Conservation (phyloP, 1,139 yeast species). For the Zygoascus meyerae region DNA sequence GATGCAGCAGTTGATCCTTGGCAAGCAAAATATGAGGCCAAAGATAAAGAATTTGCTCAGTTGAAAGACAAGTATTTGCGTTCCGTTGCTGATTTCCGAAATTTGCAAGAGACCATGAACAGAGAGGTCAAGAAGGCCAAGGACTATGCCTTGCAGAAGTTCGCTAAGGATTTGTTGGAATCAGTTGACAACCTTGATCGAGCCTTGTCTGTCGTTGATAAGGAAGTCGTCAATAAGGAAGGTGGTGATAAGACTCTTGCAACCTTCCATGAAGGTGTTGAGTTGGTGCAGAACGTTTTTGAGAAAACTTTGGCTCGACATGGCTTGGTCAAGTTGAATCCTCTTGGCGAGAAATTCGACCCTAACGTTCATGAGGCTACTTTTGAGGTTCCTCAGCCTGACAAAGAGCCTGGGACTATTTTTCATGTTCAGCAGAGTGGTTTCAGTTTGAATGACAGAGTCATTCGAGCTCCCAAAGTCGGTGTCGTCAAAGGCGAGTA, state of each 20-base stretch:
- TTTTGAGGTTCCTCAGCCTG: constrained; percentile 82
- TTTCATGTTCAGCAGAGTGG: constrained; percentile 93
- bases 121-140: constrained; percentile 81
- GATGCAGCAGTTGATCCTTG: constrained; percentile 14
- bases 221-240: constrained; percentile 42
- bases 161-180: constrained; percentile 85
- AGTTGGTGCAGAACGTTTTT: constrained; percentile 82
- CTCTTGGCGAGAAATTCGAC: constrained; percentile 79
- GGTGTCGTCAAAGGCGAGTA: constrained; percentile 68
- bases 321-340: constrained; percentile 77
- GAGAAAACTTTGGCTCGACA: constrained; percentile 78
- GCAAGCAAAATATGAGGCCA: constrained; percentile 48
- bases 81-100: constrained; percentile 88
- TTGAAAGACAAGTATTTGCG: constrained; percentile 79
- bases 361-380: constrained; percentile 94
- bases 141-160: constrained; percentile 88
- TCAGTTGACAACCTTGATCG: constrained; percentile 88
- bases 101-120: constrained; percentile 85
- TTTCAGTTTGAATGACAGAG: constrained; percentile 78
- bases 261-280: constrained; percentile 81
- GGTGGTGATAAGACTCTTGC: constrained; percentile 50
- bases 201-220: constrained; percentile 69
- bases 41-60: constrained; percentile 76
- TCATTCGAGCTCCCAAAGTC: constrained; percentile 93
- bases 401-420: constrained; percentile 87